These are phyloP conservation scores for Talaromyces sp. DNA, from an alignment of 2,329 filamentous ascomycete species.

Conservation along the genomic window DNA sequence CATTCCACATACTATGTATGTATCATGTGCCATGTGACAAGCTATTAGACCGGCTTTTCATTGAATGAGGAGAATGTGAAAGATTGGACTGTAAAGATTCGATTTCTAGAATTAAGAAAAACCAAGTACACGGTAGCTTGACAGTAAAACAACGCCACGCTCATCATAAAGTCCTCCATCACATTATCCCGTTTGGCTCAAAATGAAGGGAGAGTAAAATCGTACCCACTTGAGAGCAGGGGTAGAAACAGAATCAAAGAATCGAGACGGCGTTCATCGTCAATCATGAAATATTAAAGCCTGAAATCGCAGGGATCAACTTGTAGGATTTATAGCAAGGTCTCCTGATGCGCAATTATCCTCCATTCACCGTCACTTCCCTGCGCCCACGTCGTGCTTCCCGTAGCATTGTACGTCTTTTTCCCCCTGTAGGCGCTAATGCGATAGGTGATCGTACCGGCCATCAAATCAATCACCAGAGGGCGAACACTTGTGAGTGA, in stretches of 20 bases:
- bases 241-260: not conserved
- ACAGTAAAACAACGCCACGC: not conserved
- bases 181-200: not conserved
- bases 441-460: slow-evolving; percentile 33
- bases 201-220: not conserved
- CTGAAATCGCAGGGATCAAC: not conserved
- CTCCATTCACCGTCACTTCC: slow-evolving; percentile 38
- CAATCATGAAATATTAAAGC: not conserved
- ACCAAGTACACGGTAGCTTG: not conserved
- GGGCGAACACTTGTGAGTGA: slow-evolving; percentile 30
- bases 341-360: slow-evolving; percentile 35
- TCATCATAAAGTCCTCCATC: not conserved
- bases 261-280: not conserved
- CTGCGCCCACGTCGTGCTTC: slow-evolving; percentile 37
- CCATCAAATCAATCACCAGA: slow-evolving; percentile 37
- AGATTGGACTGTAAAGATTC: too few species aligned
- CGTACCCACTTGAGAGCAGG: not conserved
- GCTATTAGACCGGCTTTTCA: too few species aligned
- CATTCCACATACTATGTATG: too few species aligned
- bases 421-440: slow-evolving; percentile 29
- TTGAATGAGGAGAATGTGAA: too few species aligned
- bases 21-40: not conserved
- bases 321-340: slow-evolving; percentile 23
- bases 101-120: too few species aligned
- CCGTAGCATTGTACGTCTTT: slow-evolving; percentile 28